Percentiles rank a stretch among this genome's conserved stretches.
phyloP scores from a whole-genome alignment of 257 asterid genomes.

The Solanum tacnaense region DNA sequence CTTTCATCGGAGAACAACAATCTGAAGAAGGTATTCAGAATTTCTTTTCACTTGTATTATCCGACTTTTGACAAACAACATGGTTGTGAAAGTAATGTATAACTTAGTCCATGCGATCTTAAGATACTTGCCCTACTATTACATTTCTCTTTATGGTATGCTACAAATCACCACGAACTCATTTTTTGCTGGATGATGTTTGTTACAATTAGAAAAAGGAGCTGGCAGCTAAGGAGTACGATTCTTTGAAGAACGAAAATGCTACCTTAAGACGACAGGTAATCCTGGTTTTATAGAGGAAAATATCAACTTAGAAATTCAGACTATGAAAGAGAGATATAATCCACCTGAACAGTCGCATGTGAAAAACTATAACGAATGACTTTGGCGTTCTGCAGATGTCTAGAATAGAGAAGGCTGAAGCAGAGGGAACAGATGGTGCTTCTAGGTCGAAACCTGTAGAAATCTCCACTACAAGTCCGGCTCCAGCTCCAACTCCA shows the following conservation, averaged over 20 bases:
- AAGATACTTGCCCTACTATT: background rate
- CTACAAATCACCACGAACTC: background rate
- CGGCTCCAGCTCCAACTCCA: conserved; percentile 8
- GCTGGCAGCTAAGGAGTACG: conserved; percentile 29
- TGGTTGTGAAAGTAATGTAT: background rate
- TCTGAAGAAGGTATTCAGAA: conserved; percentile 36
- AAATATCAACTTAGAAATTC: background rate
- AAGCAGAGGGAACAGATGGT: conserved; percentile 7
- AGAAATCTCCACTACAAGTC: conserved; percentile 10
- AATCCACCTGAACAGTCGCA: background rate
- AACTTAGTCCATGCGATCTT: background rate
- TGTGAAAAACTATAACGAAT: background rate
- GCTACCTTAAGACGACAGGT: conserved; percentile 38
- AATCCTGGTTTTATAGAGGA: background rate
- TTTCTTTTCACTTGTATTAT: background rate
- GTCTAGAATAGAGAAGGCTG: conserved; percentile 19
- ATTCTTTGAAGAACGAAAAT: conserved; percentile 30
- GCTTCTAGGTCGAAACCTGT: background rate
- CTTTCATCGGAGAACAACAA: conserved; percentile 36
- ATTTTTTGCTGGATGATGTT: background rate
- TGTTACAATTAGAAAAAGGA: conserved; percentile 43
- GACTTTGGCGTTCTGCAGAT: conserved; percentile 23
- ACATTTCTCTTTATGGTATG: background rate
- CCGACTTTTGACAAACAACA: background rate
- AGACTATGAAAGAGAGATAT: background rate